Evolutionary conservation across 2,329 filamentous ascomycete species (phyloP).

Genomic region (Neofusicoccum sp.): DNA sequence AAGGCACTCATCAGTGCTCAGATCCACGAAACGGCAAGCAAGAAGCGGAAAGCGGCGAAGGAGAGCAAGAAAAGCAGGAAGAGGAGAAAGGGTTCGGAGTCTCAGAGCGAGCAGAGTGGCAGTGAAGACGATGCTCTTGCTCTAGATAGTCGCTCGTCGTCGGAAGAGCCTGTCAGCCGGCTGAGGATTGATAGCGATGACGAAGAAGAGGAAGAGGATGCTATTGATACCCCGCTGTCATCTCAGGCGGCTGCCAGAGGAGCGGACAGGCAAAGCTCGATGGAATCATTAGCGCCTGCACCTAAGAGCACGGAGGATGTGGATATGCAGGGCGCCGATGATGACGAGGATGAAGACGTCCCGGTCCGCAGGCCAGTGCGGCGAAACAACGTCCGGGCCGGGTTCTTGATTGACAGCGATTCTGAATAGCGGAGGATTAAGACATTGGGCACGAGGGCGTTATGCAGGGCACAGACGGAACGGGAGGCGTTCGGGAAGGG

Average conservation of each 20-base stretch:
- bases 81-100: conserved; percentile 33
- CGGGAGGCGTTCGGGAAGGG: not conserved
- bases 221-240: conserved; percentile 40
- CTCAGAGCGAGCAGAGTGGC: conserved; percentile 21
- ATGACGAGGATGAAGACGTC: conserved; percentile 42
- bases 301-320: conserved; percentile 22
- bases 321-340: conserved; percentile 30
- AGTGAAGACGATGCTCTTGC: conserved; percentile 26
- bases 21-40: conserved; percentile 27
- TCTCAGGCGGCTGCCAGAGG: conserved; percentile 34
- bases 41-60: conserved; percentile 35
- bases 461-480: conserved; percentile 8
- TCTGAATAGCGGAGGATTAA: conserved; percentile 30
- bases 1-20: conserved; percentile 46
- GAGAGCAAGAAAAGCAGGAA: conserved; percentile 27
- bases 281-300: not conserved
- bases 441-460: not conserved
- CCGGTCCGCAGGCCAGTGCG: conserved; percentile 35
- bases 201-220: conserved; percentile 23
- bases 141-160: conserved; percentile 30
- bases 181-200: conserved; percentile 28
- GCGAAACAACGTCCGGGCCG: conserved; percentile 38
- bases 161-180: conserved; percentile 24
- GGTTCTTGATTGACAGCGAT: conserved; percentile 47
- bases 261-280: conserved; percentile 16